Conservation (phyloP, 1,284 basidiomycete genomes). For the Lignosus rhinocerotis region DNA sequence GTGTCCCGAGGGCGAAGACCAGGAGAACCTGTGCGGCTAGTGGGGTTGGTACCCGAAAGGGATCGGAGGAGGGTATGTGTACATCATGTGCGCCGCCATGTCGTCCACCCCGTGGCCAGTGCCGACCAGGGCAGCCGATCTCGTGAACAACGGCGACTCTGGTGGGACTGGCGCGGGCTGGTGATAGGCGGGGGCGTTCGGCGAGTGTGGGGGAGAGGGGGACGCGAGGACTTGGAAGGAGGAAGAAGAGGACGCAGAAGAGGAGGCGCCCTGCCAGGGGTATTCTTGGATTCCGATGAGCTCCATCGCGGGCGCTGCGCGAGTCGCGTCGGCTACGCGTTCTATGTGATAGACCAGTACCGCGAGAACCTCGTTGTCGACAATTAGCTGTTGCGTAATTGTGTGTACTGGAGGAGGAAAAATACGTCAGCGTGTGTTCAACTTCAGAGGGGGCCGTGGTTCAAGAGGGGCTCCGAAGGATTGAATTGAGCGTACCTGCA, state of each 20-base stretch:
- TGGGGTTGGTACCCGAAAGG: slow-evolving; percentile 7
- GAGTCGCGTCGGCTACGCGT: slow-evolving; percentile 44
- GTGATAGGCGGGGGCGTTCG: slow-evolving; percentile 15
- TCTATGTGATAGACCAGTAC: slow-evolving; percentile 68
- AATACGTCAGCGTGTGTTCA: slow-evolving; percentile 23
- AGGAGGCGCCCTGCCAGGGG: slow-evolving; percentile 22
- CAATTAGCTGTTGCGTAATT: slow-evolving; percentile 67
- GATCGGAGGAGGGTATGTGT: slow-evolving; percentile 7
- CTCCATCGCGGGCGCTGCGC: slow-evolving; percentile 53
- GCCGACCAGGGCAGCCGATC: not conserved
- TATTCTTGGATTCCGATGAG: slow-evolving; percentile 57
- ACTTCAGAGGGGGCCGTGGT: slow-evolving; percentile 20
- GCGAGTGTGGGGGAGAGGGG: slow-evolving; percentile 21
- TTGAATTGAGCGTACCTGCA: slow-evolving; percentile 38
- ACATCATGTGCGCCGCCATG: slow-evolving; percentile 4
- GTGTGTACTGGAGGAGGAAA: slow-evolving; percentile 42
- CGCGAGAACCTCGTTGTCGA: slow-evolving; percentile 61
- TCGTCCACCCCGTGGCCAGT: slow-evolving; percentile 4
- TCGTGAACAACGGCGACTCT: slow-evolving; percentile 17
- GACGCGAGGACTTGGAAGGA: slow-evolving; percentile 29
- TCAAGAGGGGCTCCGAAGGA: slow-evolving; percentile 1
- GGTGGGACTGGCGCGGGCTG: slow-evolving; percentile 14
- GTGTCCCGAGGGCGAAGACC: not conserved
- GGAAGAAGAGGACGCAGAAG: slow-evolving; percentile 20
- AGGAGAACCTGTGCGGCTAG: not conserved